Conservation (phyloP, 2,329 filamentous ascomycete species). For the Thelonectria rubi region DNA sequence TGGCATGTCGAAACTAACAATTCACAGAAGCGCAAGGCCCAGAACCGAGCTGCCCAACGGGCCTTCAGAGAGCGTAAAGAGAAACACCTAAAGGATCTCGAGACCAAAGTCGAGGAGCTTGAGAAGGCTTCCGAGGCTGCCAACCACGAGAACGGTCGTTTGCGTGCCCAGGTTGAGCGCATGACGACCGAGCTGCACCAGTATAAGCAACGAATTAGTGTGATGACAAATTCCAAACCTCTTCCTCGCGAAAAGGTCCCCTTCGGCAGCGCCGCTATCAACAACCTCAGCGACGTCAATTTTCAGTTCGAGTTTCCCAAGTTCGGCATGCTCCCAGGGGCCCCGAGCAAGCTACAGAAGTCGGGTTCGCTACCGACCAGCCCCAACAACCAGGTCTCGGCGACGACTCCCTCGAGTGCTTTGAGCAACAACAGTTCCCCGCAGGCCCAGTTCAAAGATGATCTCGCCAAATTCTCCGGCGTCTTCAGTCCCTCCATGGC, state of each 20-base stretch:
- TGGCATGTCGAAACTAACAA: conserved; percentile 23
- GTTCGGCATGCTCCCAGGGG: conserved; percentile 78
- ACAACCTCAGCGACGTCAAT: conserved; percentile 75
- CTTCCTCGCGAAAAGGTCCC: conserved; percentile 52
- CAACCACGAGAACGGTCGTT: conserved; percentile 83
- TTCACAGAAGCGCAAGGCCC: conserved; percentile 88
- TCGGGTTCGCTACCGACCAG: conserved; percentile 46
- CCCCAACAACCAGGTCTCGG: conserved; percentile 40
- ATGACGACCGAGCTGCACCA: conserved; percentile 86
- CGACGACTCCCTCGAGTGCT: conserved; percentile 43
- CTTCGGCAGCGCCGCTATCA: conserved; percentile 60
- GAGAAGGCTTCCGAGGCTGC: conserved; percentile 85
- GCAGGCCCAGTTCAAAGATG: conserved; percentile 52
- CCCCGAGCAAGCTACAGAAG: conserved; percentile 44
- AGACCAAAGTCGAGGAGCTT: conserved; percentile 78
- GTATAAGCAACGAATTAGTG: conserved; percentile 85
- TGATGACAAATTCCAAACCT: conserved; percentile 54
- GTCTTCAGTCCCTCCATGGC: conserved; percentile 67
- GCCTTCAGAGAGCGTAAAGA: conserved; percentile 96
- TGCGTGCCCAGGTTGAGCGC: conserved; percentile 88
- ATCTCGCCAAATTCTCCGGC: conserved; percentile 64
- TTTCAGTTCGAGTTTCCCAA: conserved; percentile 97
- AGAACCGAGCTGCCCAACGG: conserved; percentile 90
- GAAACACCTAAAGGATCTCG: conserved; percentile 85
- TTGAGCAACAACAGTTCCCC: conserved; percentile 41